Percentiles rank a stretch among this genome's conserved stretches.
phyloP scores from a whole-genome alignment of 257 asterid species.

The Solanum gandarillasii region DNA sequence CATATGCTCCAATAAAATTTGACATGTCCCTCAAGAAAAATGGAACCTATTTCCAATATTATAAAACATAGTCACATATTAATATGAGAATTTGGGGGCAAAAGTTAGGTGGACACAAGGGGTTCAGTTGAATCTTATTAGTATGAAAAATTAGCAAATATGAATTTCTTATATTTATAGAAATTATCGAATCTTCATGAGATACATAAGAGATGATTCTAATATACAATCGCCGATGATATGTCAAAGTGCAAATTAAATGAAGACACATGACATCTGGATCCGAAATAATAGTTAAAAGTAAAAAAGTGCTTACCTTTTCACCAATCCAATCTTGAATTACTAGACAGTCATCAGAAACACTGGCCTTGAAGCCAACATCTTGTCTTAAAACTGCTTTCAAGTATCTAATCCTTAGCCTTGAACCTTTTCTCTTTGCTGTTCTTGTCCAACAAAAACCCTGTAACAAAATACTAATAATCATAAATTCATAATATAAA shows the following conservation, averaged over 20 bases:
- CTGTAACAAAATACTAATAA: slow-evolving; percentile 25
- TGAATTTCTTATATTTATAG: too few species aligned
- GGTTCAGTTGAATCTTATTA: too few species aligned
- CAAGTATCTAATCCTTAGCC: slow-evolving; percentile 49
- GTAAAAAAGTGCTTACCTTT: slow-evolving; percentile 31
- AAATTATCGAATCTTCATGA: too few species aligned
- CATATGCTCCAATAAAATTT: neutral
- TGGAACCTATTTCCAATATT: neutral
- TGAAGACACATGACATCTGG: neutral
- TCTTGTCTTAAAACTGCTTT: slow-evolving; percentile 90
- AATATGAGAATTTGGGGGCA: too few species aligned
- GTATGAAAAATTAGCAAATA: neutral
- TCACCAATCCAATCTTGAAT: slow-evolving; percentile 87
- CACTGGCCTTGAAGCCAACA: slow-evolving; percentile 67
- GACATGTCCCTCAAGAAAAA: neutral
- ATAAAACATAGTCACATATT: neutral
- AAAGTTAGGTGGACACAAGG: too few species aligned
- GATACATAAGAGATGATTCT: too few species aligned
- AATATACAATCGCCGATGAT: neutral
- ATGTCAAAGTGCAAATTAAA: neutral
- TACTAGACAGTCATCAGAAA: slow-evolving; percentile 63
- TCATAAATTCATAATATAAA: neutral
- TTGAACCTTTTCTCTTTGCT: slow-evolving; percentile 76
- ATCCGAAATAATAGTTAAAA: too few species aligned
- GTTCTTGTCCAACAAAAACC: slow-evolving; percentile 96